Conservation (phyloP, 2,329 filamentous ascomycete species). For the Magnaporthiopsis poae region DNA sequence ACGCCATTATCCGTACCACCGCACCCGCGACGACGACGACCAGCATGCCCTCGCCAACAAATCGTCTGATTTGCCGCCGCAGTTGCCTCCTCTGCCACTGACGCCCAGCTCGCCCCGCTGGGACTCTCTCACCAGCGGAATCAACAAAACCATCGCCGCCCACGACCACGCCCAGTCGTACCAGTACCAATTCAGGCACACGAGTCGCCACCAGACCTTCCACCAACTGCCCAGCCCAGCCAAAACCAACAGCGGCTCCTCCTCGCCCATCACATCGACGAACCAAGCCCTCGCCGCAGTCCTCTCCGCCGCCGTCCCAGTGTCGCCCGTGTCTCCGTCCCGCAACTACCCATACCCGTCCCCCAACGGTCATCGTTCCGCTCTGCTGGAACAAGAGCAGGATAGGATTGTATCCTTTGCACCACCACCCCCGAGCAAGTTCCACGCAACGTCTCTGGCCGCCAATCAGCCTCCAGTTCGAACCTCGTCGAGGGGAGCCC, state of each 20-base stretch:
- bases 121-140: constrained; percentile 30
- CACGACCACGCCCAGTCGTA: constrained; percentile 12
- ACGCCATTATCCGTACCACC: constrained; percentile 5
- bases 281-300: neutral
- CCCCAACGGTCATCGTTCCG: constrained; percentile 1
- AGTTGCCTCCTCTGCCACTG: constrained; percentile 26
- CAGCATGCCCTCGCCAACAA: neutral
- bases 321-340: neutral
- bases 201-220: neutral
- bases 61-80: constrained; percentile 11
- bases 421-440: neutral
- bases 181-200: neutral
- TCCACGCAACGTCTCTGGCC: constrained; percentile 7
- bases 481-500: constrained; percentile 20
- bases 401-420: neutral
- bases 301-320: neutral
- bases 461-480: constrained; percentile 19
- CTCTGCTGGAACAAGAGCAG: constrained; percentile 1
- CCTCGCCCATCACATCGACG: constrained; percentile 7
- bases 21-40: constrained; percentile 8
- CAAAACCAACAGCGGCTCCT: no score
- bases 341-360: constrained; percentile 10
- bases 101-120: constrained; percentile 33
- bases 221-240: neutral
- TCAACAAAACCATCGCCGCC: constrained; percentile 16